Base-by-base conservation (phyloP, 768 basidiomycete species). In the Cystobasidium onofrii region DNA sequence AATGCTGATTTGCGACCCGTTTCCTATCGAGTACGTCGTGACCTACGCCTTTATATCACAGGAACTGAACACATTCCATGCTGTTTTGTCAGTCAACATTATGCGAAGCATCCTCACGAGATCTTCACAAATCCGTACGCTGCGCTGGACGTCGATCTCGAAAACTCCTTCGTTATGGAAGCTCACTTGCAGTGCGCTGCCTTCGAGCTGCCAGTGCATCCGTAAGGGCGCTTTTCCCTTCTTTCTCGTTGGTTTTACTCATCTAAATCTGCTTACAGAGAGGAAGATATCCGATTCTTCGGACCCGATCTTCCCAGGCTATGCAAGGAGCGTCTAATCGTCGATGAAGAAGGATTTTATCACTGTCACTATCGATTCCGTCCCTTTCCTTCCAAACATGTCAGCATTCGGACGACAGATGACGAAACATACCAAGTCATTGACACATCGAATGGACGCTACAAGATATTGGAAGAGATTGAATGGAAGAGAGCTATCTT, bases 111-210 rank as follows among this genome's bases (percentile, higher is more conserved):
- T 77, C 88, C 92, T 0, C 82, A 87, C 34, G 86, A 89, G 64
- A 81, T 95, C 10, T 91, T 89, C 77, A 85, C 87, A 25, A 77
- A 76, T 44, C 85, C 3, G 82, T 86, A 77, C 54, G 86, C 87
- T 39, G 87, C 89, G 70, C 83, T 92, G 25, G 79, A 87, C 13
- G 79, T 93, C 44, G 89, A 94, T 79, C 81, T 90, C 12, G 87
- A 89, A 13, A 92, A 86, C 78, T 85, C 86, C 73, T 82, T 90
- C 29, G 83, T 93, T 27, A 82, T 92, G 0, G 92, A 93, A 83
- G 88, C 87, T 4, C 92, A 93, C 79, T 80, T 94, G 15, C 92
- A 94, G 79, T 95, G 91, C 76, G 92, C 92, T 20, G 90, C 86
- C 0, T 84, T 88, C 69, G 92, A 94, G 81, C 89, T 95, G 86